Evolutionary conservation across 495 filamentous ascomycete species (phyloP).

Genomic region (Penicillium samsonianum): DNA sequence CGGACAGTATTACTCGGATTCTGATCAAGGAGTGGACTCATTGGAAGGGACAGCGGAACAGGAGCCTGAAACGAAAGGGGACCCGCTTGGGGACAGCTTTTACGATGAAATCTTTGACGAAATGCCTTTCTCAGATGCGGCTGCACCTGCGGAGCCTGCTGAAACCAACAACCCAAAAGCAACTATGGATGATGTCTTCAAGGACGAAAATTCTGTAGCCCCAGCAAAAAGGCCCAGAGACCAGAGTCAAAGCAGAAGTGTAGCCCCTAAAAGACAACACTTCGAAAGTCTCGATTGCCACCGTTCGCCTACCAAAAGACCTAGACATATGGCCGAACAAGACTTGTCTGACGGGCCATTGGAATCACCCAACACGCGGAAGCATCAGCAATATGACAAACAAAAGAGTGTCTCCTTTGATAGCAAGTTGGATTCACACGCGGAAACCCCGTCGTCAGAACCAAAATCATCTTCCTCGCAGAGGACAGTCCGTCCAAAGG

Average conservation of each 20-base stretch:
- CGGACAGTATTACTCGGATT: constrained; percentile 8
- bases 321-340: constrained; percentile 23
- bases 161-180: constrained; percentile 1
- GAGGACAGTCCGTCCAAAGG: constrained; percentile 29
- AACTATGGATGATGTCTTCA: background rate
- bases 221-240: background rate
- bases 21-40: constrained; percentile 2
- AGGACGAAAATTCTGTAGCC: background rate
- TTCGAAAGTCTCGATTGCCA: constrained; percentile 5
- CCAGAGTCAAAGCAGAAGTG: background rate
- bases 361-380: background rate
- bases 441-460: constrained; percentile 18
- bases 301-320: constrained; percentile 29
- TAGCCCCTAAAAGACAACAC: constrained; percentile 18
- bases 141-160: constrained; percentile 7
- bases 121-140: constrained; percentile 9
- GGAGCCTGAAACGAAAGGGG: background rate
- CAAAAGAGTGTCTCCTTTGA: constrained; percentile 9
- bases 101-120: constrained; percentile 33
- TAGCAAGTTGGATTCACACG: background rate
- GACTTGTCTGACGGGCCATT: background rate
- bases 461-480: constrained; percentile 31
- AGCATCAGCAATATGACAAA: constrained; percentile 4
- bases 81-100: constrained; percentile 25
- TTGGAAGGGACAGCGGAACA: constrained; percentile 10